Conservation (phyloP, 768 basidiomycete genomes). For the Phlegmacium glaucopus region DNA sequence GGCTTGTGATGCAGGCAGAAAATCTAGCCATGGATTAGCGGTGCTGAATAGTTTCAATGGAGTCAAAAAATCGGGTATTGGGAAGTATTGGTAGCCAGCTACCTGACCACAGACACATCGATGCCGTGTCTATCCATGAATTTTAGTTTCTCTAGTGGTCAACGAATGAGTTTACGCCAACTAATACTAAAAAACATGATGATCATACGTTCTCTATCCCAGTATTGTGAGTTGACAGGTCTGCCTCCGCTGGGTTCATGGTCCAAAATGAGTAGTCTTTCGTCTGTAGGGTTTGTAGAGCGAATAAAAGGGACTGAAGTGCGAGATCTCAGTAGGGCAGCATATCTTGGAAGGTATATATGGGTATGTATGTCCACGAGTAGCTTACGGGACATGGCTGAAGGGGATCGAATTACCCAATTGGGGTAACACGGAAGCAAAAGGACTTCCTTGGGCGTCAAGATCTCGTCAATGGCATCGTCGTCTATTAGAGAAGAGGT, state of each 20-base stretch:
- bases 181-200: too few species aligned
- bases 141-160: slow-evolving; percentile 49
- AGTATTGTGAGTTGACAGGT: slow-evolving; percentile 83
- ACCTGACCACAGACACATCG: slow-evolving; percentile 78
- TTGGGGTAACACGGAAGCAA: slow-evolving; percentile 13
- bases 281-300: slow-evolving; percentile 44
- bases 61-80: slow-evolving; percentile 1
- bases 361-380: slow-evolving; percentile 86
- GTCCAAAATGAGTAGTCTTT: slow-evolving; percentile 74
- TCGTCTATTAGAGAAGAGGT: slow-evolving; percentile 18
- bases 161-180: too few species aligned
- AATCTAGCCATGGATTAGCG: slow-evolving; percentile 93
- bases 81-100: neutral
- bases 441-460: neutral
- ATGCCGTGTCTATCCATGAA: slow-evolving; percentile 88
- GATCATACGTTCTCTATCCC: slow-evolving; percentile 47
- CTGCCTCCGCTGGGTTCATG: slow-evolving; percentile 77
- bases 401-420: slow-evolving; percentile 5
- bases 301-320: slow-evolving; percentile 66
- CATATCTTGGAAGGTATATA: slow-evolving; percentile 79
- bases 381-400: slow-evolving; percentile 24
- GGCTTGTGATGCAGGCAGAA: slow-evolving; percentile 68
- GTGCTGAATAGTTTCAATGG: slow-evolving; percentile 42
- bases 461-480: slow-evolving; percentile 1
- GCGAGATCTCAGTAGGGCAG: slow-evolving; percentile 63